Evolutionary conservation across 2,329 filamentous ascomycete genomes (phyloP).

Genomic region (Aspergillus sp.): DNA sequence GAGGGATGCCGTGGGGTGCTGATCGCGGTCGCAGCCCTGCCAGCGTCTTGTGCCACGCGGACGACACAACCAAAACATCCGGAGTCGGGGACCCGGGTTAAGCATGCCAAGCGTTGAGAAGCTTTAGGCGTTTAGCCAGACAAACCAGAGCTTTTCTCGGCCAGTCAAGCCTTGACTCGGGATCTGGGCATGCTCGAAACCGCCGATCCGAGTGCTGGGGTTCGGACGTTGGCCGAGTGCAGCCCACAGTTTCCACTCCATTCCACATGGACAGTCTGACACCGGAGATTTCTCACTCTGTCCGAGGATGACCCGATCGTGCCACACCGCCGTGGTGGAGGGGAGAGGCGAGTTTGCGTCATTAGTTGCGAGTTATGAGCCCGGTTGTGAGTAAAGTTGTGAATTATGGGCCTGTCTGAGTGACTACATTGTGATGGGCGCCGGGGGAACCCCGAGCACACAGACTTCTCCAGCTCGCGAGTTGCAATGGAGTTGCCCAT

Average conservation of each 20-base stretch:
- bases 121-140: neutral
- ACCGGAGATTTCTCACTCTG: neutral
- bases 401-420: no score
- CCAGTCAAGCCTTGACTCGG: slow-evolving; percentile 2
- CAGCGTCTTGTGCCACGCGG: neutral
- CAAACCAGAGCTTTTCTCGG: neutral
- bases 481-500: no score
- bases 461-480: no score
- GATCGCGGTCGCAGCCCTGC: no score
- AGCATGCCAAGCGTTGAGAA: neutral
- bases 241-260: neutral
- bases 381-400: no score
- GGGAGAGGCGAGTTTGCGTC: no score
- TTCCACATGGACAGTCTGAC: neutral
- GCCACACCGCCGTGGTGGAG: neutral
- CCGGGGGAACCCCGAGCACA: neutral
- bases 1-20: no score
- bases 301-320: neutral
- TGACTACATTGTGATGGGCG: no score
- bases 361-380: no score
- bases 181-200: neutral
- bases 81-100: neutral
- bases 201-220: neutral
- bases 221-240: slow-evolving; percentile 2
- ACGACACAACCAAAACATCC: neutral